Conservation (phyloP, 225 moss, liverwort and hornwort species). For the Rhytidiadelphus loreus region DNA sequence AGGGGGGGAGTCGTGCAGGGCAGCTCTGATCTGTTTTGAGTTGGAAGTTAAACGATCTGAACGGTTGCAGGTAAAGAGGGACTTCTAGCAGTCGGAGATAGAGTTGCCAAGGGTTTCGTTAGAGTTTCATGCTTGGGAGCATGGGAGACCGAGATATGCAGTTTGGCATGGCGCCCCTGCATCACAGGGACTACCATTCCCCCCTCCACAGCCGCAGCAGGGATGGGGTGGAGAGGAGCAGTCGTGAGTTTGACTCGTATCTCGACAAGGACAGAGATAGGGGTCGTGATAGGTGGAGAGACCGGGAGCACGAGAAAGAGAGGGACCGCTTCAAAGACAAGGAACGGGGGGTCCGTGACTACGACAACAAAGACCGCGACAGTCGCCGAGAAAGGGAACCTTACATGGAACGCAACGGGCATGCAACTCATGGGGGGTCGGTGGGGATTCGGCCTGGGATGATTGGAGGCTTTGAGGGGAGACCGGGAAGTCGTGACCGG, state of each 20-base stretch:
- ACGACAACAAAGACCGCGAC: slow-evolving; percentile 55
- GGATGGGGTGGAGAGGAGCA: slow-evolving; percentile 46
- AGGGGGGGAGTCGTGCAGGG: background rate
- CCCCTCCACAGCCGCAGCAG: slow-evolving; percentile 51
- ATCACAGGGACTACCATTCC: slow-evolving; percentile 40
- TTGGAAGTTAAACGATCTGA: slow-evolving; percentile 13
- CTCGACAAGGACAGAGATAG: slow-evolving; percentile 86
- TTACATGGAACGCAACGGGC: slow-evolving; percentile 76
- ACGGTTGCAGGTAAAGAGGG: slow-evolving; percentile 28
- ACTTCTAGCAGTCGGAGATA: background rate
- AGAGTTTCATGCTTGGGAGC: slow-evolving; percentile 9
- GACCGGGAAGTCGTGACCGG: slow-evolving; percentile 53
- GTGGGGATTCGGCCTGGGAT: slow-evolving; percentile 79
- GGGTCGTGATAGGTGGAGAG: slow-evolving; percentile 73
- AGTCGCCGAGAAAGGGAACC: slow-evolving; percentile 68
- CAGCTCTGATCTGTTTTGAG: slow-evolving; percentile 1
- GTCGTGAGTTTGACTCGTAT: slow-evolving; percentile 68
- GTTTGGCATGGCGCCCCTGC: slow-evolving; percentile 35
- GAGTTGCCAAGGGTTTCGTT: slow-evolving; percentile 2
- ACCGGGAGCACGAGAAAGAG: slow-evolving; percentile 70
- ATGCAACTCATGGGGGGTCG: slow-evolving; percentile 44
- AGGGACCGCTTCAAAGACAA: slow-evolving; percentile 70
- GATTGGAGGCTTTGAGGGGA: slow-evolving; percentile 65
- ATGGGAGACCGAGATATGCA: slow-evolving; percentile 57
- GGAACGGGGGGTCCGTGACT: slow-evolving; percentile 48